Evolutionary conservation across 176 grass and related monocot species (phyloP), one percentile per base, ranked within the genome.

Genomic region (Ananas comosus): DNA sequence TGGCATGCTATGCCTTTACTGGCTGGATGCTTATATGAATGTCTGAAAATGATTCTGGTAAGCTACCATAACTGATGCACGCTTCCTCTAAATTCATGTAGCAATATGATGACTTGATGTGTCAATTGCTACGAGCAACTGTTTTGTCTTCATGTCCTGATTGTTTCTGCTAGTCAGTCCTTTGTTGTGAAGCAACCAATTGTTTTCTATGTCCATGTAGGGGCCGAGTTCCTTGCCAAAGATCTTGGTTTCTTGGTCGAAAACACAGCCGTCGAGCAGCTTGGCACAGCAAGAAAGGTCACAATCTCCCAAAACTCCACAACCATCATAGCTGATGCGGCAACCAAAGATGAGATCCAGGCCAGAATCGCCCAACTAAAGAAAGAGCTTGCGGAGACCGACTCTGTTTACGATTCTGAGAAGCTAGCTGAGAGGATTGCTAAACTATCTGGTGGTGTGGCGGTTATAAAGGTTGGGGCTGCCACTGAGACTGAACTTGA

Each of bases 381-480:
- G 72, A 85, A 85, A 76, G 87, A 89, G 71, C 71, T 89, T 65
- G 21, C 72, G 64, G 80, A 86, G 66, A 85, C 83, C 17, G 83
- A 89, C 67, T 82, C 72, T 0, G 21, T 82, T 8, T 89, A 89
- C 63, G 83, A 85, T 50, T 69, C 72, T 2, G 76, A 85, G 76
- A 89, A 89, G 19, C 11, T 89, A 70, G 68, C 75, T 11, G 82
- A 89, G 75, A 76, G 83, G 22, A 79, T 89, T 13, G 83, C 79
- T 11, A 89, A 89, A 65, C 87, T 89, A 49, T 78, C 87, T 66
- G 75, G 83, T 74, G 87, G 87, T 80, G 87, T 89, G 63, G 87
- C 83, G 48, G 83, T 86, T 63, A 85, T 89, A 50, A 89, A 89
- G 79, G 87, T 86, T 70, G 87, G 87, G 70, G 87, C 87, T 18